Evolutionary conservation across 306 rosid species (phyloP).

Genomic region (Glycyrrhiza uralensis): DNA sequence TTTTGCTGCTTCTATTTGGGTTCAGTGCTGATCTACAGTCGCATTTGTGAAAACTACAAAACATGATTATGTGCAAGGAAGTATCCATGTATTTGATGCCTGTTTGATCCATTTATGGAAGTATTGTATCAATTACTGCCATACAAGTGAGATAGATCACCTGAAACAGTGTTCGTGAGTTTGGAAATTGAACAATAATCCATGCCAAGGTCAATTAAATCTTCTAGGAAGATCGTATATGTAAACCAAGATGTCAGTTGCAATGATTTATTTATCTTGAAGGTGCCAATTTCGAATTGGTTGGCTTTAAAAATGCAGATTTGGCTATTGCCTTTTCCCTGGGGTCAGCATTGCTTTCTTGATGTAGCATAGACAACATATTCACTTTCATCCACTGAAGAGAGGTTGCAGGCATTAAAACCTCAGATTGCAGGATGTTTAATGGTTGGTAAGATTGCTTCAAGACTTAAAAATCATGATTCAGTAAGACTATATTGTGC

Average conservation of each 20-base stretch:
- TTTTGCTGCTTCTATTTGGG: slow-evolving; percentile 15
- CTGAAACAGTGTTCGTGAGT: slow-evolving; percentile 54
- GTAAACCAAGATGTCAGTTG: slow-evolving; percentile 96
- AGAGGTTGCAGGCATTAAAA: slow-evolving; percentile 85
- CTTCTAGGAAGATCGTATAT: slow-evolving; percentile 80
- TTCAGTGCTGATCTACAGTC: slow-evolving; percentile 13
- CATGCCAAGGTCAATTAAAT: slow-evolving; percentile 83
- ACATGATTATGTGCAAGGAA: slow-evolving; percentile 40
- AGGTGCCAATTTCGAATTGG: slow-evolving; percentile 99
- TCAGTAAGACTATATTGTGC: slow-evolving; percentile 61
- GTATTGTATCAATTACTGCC: slow-evolving; percentile 46
- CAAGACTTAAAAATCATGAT: slow-evolving; percentile 77
- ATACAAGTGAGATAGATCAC: slow-evolving; percentile 57
- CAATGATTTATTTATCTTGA: slow-evolving; percentile 88
- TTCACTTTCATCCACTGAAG: slow-evolving; percentile 83
- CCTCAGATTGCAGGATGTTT: slow-evolving; percentile 89
- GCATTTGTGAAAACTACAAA: slow-evolving; percentile 31
- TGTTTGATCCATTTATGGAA: slow-evolving; percentile 48
- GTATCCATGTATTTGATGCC: slow-evolving; percentile 45
- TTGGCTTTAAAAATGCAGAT: slow-evolving; percentile 99
- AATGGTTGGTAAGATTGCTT: slow-evolving; percentile 99
- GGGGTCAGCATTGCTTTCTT: slow-evolving; percentile 98
- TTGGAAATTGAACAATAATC: slow-evolving; percentile 81
- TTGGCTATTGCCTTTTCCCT: slow-evolving; percentile 90
- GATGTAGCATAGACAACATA: slow-evolving; percentile 94